phyloP scores from a whole-genome alignment of 305 asterid genomes.

The Fraxinus floribunda region DNA sequence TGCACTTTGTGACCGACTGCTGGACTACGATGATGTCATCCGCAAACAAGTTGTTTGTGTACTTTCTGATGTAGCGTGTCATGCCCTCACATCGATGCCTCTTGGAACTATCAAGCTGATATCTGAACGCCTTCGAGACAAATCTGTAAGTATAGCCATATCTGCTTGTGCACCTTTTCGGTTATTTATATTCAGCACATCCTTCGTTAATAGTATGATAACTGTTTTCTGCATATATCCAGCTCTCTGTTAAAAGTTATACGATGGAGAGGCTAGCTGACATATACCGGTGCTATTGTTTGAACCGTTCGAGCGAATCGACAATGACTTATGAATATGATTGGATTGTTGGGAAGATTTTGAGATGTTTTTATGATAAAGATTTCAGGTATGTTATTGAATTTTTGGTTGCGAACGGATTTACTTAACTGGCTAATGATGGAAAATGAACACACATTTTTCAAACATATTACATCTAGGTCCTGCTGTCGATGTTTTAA shows the following conservation, averaged over 20 bases:
- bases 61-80: conserved; percentile 80
- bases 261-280: conserved; percentile 94
- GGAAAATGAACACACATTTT: conserved; percentile 16
- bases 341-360: conserved; percentile 86
- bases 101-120: conserved; percentile 76
- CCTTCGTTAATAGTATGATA: conserved; percentile 20
- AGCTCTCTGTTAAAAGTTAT: conserved; percentile 83
- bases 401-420: conserved; percentile 18
- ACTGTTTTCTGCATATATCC: conserved; percentile 38
- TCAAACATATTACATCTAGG: conserved; percentile 7
- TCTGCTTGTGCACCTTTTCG: conserved; percentile 11
- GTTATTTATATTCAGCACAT: conserved; percentile 17
- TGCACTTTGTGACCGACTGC: conserved; percentile 77
- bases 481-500: conserved; percentile 17
- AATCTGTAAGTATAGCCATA: conserved; percentile 66
- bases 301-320: conserved; percentile 38
- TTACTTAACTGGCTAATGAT: conserved; percentile 14
- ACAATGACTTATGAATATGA: conserved; percentile 55
- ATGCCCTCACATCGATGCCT: conserved; percentile 58
- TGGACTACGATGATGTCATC: conserved; percentile 90
- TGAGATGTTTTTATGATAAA: conserved; percentile 96
- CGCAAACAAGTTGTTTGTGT: conserved; percentile 90
- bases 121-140: conserved; percentile 93
- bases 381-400: conserved; percentile 77
- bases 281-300: conserved; percentile 69